Evolutionary conservation across 805 yeast species (phyloP), one percentile per base, ranked within the genome.

Genomic region (Sugiyamaella smithiae): DNA sequence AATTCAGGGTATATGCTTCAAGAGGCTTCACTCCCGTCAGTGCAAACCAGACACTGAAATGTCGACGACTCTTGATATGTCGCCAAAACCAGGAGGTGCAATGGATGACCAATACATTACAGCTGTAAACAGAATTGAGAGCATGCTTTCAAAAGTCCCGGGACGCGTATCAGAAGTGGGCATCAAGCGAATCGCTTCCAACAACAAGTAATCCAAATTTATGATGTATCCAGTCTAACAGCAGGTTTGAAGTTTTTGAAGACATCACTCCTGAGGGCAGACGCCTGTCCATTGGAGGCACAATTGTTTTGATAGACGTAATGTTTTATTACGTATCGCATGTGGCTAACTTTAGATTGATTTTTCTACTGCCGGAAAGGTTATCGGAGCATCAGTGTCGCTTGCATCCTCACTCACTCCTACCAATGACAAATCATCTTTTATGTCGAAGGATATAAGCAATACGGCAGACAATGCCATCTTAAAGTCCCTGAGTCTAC

Each of bases 251-350:
- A 46, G 62, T 68, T 2, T 69, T 68, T 45, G 70, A 68, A 40
- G 73, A 68, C 29, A 46, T 42, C 32, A 49, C 50, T 3, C 53
- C 55, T 6, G 56, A 56, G 24, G 67, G 65, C n/a, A 64, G 59
- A 26, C 56, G 72, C 4, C 54, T 69, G 19, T 64, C 69, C 20
- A 55, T 69, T 3, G 67, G 70, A 2, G 73, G 73, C 2, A 58
- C 68, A 9, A 67, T 68, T 29, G 63, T 68, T 8, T 64, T 69
- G 12, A 55, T 69, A 1, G 73, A 69, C 48, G 57, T 64, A 43
- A 37, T 53, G 44, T 2, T 14, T n/a, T 4, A 8, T 9, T 29
- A 22, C 12, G 7, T 12, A 26, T 43, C 26, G 42, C 7, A 22
- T 23, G 24, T 11, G 33, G 22, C 54, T 44, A 51, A 50, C 49